Conservation (phyloP, 257 asterid genomes). For the Nicotiana obtusifolia region DNA sequence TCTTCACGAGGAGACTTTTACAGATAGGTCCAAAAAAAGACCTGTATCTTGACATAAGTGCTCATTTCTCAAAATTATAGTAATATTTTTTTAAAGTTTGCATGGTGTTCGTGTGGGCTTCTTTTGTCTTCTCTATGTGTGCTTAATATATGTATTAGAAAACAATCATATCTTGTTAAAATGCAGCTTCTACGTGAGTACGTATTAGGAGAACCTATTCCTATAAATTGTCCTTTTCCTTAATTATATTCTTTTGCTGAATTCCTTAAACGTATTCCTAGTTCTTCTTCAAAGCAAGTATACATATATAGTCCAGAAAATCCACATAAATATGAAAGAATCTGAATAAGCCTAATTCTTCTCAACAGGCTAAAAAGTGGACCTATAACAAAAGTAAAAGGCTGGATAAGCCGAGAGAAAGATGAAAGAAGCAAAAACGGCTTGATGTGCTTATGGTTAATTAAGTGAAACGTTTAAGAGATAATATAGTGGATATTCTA, state of each 20-base stretch:
- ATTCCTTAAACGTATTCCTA: too few relatives aligned
- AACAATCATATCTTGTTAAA: neutral
- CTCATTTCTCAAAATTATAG: conserved; percentile 37
- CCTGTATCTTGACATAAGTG: conserved; percentile 61
- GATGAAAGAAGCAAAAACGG: too few relatives aligned
- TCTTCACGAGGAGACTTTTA: conserved; percentile 47
- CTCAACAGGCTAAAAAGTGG: neutral
- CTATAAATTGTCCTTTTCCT: neutral
- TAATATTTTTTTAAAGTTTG: conserved; percentile 7
- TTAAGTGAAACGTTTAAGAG: neutral
- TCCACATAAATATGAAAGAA: neutral
- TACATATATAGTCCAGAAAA: neutral
- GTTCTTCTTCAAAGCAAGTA: too few relatives aligned
- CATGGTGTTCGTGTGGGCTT: conserved; percentile 22
- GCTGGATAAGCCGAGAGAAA: too few relatives aligned
- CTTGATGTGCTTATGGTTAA: neutral
- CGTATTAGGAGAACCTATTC: neutral
- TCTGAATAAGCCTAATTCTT: neutral
- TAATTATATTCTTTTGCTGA: neutral
- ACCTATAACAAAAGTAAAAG: too few relatives aligned
- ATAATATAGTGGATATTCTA: neutral
- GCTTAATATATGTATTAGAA: neutral
- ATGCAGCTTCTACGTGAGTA: neutral
- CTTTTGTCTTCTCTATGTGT: conserved; percentile 18
- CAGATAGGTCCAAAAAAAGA: conserved; percentile 39